Evolutionary conservation across 2,329 filamentous ascomycete species (phyloP).

Genomic region (Aspergillus piperis): DNA sequence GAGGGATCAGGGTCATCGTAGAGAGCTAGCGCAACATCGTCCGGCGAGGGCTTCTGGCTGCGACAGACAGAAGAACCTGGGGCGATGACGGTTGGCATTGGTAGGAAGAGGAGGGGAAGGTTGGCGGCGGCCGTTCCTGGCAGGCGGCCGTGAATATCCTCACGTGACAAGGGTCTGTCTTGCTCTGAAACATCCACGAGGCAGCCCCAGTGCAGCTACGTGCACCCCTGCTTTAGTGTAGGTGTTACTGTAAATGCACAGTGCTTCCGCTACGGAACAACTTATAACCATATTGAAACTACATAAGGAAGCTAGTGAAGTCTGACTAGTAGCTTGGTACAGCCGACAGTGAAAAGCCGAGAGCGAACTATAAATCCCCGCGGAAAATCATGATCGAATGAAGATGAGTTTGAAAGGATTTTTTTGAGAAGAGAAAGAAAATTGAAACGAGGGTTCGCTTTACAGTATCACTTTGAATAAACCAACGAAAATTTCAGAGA

Average conservation of each 20-base stretch:
- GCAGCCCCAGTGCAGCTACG: too few species aligned
- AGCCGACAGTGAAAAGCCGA: not conserved
- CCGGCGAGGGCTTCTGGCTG: constrained; percentile 18
- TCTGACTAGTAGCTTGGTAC: not conserved
- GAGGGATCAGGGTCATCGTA: constrained; percentile 32
- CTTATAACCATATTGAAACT: not conserved
- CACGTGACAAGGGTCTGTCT: constrained; percentile 16
- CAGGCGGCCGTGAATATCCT: constrained; percentile 14
- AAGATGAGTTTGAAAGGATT: not conserved
- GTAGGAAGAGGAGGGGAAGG: constrained; percentile 16
- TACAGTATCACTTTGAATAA: not conserved
- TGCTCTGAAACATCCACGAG: constrained; percentile 7
- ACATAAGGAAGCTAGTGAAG: not conserved
- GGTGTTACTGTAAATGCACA: not conserved
- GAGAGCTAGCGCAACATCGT: constrained; percentile 25
- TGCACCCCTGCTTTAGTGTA: not conserved
- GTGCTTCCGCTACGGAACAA: not conserved
- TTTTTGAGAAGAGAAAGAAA: not conserved
- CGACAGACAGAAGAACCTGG: constrained; percentile 15
- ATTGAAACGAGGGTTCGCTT: not conserved
- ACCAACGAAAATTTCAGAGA: not conserved
- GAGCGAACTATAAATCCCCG: not conserved
- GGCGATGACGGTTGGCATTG: constrained; percentile 2
- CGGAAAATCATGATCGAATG: not conserved
- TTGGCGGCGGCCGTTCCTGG: constrained; percentile 14